Base-by-base conservation (phyloP, 2,329 filamentous ascomycete species). In the Fusarium sp. region DNA sequence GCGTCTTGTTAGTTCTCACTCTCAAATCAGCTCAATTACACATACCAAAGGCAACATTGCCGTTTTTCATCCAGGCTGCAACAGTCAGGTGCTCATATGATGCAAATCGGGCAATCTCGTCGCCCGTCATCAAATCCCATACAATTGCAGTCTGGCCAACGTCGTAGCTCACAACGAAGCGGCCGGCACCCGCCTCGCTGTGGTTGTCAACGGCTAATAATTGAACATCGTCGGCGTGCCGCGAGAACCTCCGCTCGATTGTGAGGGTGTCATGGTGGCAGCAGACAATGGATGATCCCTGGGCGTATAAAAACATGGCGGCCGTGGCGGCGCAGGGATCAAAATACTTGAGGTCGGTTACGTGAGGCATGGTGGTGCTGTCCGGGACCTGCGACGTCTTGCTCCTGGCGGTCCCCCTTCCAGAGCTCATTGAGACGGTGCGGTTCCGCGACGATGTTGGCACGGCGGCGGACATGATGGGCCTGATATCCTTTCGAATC, bases 1-100 rank as follows among this genome's bases (percentile, higher is more conserved):
- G 68, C 14, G 56, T 45, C 63, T 66, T 6, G 45, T 57, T 59
- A 78, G 78, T 76, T 76, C 40, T 37, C 15, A 30, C 6, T 25
- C 78, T 75, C 38, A 35, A 35, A 35, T 30, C 22, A 27, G 30
- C 30, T 63, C 62, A 30, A 11, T 27, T 40, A 12, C 64, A 79
- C 91, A 83, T 87, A 98, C 96, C 97, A 86, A 98, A 98, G 40
- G 95, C 96, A 75, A 99, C 92, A 84, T 98, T 97, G 64, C 97
- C 97, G 84, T 98, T 98, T 52, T 93, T 90, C 95, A 99, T 98
- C 95, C 97, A 99, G 14, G 94, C 89, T 40, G 95, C 96, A 33
- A 94, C 92, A 25, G 92, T 92, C 72, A 98, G 89, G 75, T 94
- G 90, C 79, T 97, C 95, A 80, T 97, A 98, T 0, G 95, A 97